phyloP scores from a whole-genome alignment of 192 early-diverging fungal species.

The Backusella tuberculispora region DNA sequence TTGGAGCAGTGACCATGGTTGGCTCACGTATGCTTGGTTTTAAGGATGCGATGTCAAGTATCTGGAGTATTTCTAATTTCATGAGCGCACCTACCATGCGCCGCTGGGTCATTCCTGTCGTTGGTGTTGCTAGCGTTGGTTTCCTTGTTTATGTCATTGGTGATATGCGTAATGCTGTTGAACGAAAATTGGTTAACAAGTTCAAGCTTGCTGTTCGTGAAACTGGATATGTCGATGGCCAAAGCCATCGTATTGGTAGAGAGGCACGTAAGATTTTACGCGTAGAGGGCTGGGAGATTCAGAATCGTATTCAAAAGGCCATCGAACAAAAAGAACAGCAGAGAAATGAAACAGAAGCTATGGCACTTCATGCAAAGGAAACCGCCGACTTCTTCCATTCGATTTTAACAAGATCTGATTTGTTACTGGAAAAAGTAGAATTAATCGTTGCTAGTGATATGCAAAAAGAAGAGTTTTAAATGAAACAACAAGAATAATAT shows the following conservation, averaged over 20 bases:
- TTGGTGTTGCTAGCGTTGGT: constrained; percentile 63
- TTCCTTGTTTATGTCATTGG: constrained; percentile 64
- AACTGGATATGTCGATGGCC: constrained; percentile 56
- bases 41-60: constrained; percentile 37
- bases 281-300: constrained; percentile 71
- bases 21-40: constrained; percentile 40
- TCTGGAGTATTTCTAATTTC: constrained; percentile 57
- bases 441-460: neutral
- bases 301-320: constrained; percentile 70
- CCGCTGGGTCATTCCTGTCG: constrained; percentile 61
- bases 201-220: constrained; percentile 53
- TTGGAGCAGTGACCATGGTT: constrained; percentile 40
- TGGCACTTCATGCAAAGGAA: constrained; percentile 28
- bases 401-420: constrained; percentile 7
- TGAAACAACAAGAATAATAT: neutral
- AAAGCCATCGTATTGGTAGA: constrained; percentile 67
- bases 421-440: constrained; percentile 26
- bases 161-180: constrained; percentile 72
- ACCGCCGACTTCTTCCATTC: constrained; percentile 14
- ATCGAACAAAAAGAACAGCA: constrained; percentile 72
- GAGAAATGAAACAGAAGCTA: constrained; percentile 60
- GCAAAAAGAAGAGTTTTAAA: neutral
- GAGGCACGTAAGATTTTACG: constrained; percentile 68
- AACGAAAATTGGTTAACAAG: constrained; percentile 70
- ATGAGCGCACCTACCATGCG: constrained; percentile 65